phyloP scores from a whole-genome alignment of 441 rosid species.

The Isatis lusitanica region DNA sequence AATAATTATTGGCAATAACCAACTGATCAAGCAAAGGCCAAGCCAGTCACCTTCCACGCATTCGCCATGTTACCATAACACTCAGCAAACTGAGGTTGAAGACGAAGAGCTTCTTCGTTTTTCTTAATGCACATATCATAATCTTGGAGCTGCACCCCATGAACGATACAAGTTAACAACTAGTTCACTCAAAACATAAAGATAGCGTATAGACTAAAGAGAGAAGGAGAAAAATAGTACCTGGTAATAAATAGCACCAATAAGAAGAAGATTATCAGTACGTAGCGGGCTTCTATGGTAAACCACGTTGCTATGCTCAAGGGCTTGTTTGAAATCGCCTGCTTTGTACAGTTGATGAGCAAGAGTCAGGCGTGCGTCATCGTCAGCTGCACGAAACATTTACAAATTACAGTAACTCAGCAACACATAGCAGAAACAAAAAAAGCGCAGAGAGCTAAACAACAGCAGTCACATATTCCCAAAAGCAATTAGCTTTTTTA shows the following conservation, averaged over 20 bases:
- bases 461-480: neutral
- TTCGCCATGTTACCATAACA: slow-evolving; percentile 99
- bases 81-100: slow-evolving; percentile 96
- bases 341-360: slow-evolving; percentile 89
- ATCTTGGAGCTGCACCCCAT: slow-evolving; percentile 68
- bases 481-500: slow-evolving; percentile 11
- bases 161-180: slow-evolving; percentile 6
- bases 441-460: neutral
- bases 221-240: slow-evolving; percentile 38
- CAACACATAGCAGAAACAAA: slow-evolving; percentile 6
- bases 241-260: slow-evolving; percentile 98
- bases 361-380: slow-evolving; percentile 66
- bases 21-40: slow-evolving; percentile 13
- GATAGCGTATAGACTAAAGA: neutral
- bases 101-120: slow-evolving; percentile 94
- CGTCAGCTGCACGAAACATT: slow-evolving; percentile 58
- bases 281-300: slow-evolving; percentile 78
- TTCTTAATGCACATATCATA: slow-evolving; percentile 94
- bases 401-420: neutral
- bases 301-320: slow-evolving; percentile 81
- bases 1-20: neutral
- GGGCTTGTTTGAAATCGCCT: slow-evolving; percentile 78
- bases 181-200: neutral
- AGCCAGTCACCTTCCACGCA: slow-evolving; percentile 84
- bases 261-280: slow-evolving; percentile 93